phyloP scores from a whole-genome alignment of 2,329 filamentous ascomycete species.

The Fusarium humuli region DNA sequence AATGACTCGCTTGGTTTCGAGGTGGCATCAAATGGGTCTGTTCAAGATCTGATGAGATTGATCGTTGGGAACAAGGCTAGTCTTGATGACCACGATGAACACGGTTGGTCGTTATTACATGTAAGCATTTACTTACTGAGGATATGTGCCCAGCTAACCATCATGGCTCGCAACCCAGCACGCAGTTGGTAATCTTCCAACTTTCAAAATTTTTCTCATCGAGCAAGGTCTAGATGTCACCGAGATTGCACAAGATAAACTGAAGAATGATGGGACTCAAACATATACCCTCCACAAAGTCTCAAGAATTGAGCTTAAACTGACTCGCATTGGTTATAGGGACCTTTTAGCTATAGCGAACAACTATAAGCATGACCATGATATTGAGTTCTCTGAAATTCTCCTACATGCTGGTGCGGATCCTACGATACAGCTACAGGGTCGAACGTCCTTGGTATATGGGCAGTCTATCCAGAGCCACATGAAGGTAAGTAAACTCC shows the following conservation, averaged over 20 bases:
- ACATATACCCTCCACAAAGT: not conserved
- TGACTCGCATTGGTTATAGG: not conserved
- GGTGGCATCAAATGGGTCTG: accelerated
- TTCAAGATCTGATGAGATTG: not conserved
- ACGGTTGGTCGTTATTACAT: not conserved
- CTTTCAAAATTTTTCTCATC: not conserved
- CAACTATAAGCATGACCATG: not conserved
- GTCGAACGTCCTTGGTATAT: no score
- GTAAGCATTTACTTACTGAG: not conserved
- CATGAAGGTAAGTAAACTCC: not conserved
- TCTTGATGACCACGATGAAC: not conserved
- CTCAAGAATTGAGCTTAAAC: not conserved
- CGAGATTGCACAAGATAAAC: not conserved
- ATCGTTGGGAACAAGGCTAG: not conserved
- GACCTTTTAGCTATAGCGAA: not conserved
- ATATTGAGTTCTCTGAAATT: not conserved
- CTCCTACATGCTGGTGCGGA: not conserved
- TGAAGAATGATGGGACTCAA: accelerated
- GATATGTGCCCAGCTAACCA: no score
- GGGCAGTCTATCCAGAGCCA: not conserved
- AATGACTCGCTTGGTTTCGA: accelerated
- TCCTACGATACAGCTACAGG: not conserved
- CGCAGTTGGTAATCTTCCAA: accelerated
- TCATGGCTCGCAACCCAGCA: not conserved
- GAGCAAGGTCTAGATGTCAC: not conserved